Conservation (phyloP, 2,329 filamentous ascomycete genomes). For the Mycosphaerelloides madeirae region DNA sequence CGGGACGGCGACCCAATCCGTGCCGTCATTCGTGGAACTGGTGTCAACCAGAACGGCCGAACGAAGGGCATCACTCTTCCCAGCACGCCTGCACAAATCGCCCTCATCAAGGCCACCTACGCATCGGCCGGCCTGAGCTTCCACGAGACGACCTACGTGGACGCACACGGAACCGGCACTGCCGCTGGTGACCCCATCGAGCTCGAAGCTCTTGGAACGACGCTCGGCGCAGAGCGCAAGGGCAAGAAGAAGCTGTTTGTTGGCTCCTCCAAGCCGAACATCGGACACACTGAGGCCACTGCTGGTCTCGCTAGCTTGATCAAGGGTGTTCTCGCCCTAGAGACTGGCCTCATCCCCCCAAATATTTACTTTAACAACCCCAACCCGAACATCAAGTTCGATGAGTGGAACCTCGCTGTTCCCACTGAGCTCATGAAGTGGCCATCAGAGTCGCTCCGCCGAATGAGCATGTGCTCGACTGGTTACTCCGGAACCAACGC, state of each 20-base stretch:
- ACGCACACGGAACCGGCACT: constrained; percentile 26
- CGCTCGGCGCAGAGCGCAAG: constrained; percentile 4
- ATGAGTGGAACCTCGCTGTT: constrained; percentile 17
- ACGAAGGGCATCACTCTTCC: constrained; percentile 37
- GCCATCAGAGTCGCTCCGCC: constrained; percentile 5
- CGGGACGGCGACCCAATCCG: constrained; percentile 20
- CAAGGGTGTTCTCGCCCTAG: constrained; percentile 17
- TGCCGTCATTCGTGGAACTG: constrained; percentile 33
- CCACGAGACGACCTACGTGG: constrained; percentile 3
- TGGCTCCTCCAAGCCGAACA: constrained; percentile 11
- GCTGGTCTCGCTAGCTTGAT: not conserved
- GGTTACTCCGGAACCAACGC: constrained; percentile 25
- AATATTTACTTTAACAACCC: constrained; percentile 15
- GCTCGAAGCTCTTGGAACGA: constrained; percentile 11
- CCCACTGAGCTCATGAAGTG: constrained; percentile 26
- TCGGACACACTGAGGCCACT: not conserved
- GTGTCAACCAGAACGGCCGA: constrained; percentile 35
- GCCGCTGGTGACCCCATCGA: constrained; percentile 21
- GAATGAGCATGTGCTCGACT: constrained; percentile 19
- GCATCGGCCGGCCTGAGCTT: constrained; percentile 1
- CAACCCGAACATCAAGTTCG: constrained; percentile 27
- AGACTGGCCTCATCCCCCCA: constrained; percentile 22
- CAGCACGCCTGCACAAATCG: constrained; percentile 31
- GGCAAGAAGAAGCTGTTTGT: constrained; percentile 1
- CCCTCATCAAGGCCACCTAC: constrained; percentile 16